Conservation (phyloP, 768 basidiomycete species). For the Podaxis pistillaris region DNA sequence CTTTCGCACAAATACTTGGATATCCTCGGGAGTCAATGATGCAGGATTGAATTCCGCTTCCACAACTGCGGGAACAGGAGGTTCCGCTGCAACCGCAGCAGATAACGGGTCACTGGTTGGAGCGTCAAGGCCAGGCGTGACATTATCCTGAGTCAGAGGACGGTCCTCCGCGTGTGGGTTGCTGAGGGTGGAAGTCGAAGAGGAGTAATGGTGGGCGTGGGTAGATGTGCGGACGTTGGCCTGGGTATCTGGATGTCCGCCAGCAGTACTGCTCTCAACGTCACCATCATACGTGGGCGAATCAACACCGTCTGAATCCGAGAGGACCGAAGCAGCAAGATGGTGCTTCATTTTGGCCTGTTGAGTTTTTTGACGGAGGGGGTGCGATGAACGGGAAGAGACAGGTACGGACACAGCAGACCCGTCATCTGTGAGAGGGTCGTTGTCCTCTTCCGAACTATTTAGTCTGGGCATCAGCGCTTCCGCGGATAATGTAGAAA, state of each 20-base stretch:
- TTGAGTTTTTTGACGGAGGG: constrained; percentile 26
- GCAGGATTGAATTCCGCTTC: constrained; percentile 58
- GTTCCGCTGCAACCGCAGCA: constrained; percentile 28
- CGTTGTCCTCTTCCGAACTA: constrained; percentile 87
- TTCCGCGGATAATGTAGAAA: background rate
- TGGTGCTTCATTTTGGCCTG: constrained; percentile 43
- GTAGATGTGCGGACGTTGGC: constrained; percentile 27
- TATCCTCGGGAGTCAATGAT: constrained; percentile 69
- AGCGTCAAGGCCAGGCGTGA: constrained; percentile 34
- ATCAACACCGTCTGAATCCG: constrained; percentile 75
- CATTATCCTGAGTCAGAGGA: constrained; percentile 16
- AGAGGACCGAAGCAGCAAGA: constrained; percentile 52
- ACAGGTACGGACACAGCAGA: constrained; percentile 50
- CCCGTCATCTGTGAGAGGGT: constrained; percentile 78
- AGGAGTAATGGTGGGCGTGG: constrained; percentile 38
- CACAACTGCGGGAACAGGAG: constrained; percentile 37
- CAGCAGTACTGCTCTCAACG: constrained; percentile 72
- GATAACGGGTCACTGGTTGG: constrained; percentile 28
- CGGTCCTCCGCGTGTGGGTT: constrained; percentile 32
- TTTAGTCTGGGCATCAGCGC: constrained; percentile 17
- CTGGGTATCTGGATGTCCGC: constrained; percentile 35
- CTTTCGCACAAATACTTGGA: constrained; percentile 70
- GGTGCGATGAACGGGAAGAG: constrained; percentile 17
- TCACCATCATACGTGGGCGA: constrained; percentile 92
- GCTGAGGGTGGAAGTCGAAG: constrained; percentile 54